phyloP scores from a whole-genome alignment of 2,329 filamentous ascomycete genomes.

The Aspergillus sp. region DNA sequence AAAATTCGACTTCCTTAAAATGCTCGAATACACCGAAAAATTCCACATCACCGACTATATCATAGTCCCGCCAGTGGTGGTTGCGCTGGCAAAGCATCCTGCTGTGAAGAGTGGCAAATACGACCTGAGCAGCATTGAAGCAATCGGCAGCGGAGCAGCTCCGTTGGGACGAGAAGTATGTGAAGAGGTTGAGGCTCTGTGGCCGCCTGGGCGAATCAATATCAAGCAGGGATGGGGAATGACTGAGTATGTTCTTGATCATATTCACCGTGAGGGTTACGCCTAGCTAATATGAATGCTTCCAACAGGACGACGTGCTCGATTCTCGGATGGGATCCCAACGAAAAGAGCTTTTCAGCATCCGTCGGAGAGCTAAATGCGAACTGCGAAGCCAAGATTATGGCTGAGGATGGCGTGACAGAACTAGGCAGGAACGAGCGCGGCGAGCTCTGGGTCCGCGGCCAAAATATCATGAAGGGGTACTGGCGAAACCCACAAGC shows the following conservation, averaged over 20 bases:
- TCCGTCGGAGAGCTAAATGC: constrained; percentile 68
- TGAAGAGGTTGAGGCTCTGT: constrained; percentile 63
- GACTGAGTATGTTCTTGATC: constrained; percentile 64
- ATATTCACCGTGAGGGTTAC: background rate
- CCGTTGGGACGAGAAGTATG: constrained; percentile 62
- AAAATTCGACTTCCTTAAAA: constrained; percentile 73
- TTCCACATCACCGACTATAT: constrained; percentile 70
- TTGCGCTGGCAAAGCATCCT: constrained; percentile 74
- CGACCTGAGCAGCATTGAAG: constrained; percentile 69
- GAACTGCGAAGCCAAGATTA: constrained; percentile 71
- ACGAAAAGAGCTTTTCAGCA: constrained; percentile 46
- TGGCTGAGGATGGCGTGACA: constrained; percentile 54
- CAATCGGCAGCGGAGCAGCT: constrained; percentile 69
- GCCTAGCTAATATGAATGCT: constrained; percentile 1
- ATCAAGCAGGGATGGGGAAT: constrained; percentile 82
- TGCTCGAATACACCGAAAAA: constrained; percentile 69
- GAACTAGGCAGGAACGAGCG: constrained; percentile 59
- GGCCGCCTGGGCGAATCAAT: constrained; percentile 54
- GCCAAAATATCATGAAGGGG: constrained; percentile 73
- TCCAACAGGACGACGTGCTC: constrained; percentile 65
- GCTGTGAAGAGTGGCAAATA: constrained; percentile 59
- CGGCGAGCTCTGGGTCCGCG: constrained; percentile 75
- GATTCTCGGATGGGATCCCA: constrained; percentile 66
- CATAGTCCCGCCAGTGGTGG: constrained; percentile 75
- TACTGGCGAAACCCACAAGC: constrained; percentile 76